Evolutionary conservation across 192 early-diverging fungal species (phyloP), one percentile per base, ranked within the genome.

Genomic region (Allomyces javanicus): DNA sequence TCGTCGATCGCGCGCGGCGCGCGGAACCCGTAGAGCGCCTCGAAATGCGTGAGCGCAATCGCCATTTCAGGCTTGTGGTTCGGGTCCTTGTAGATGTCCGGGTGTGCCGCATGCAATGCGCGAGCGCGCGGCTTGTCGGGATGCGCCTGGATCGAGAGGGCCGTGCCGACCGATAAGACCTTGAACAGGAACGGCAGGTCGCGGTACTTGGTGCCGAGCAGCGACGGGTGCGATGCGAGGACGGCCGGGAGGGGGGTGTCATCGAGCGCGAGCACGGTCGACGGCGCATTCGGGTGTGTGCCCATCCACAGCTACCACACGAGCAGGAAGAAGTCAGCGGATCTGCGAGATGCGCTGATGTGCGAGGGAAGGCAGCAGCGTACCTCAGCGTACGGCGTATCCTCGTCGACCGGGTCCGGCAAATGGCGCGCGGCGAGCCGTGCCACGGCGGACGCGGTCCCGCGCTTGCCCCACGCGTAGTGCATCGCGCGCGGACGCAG

Each of bases 1-100:
- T 40, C 64, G 2, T 70, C 71, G 66, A 99, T 94, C 71, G 94
- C 86, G 22, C 79, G 65, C 63, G 95, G 76, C 1, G 90, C 87
- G 40, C 87, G 77, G 80, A 99, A 99, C 25, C 89, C 91, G 74
- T 91, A 95, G 62, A 99, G 81, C 3, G 90, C 92, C 71, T 94
- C 89, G 73, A 99, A 99, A 19, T 86, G 85, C 14, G 96, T 96
- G 44, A 99, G 74, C 10, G 92, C 96, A 65, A 99, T 78, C 7
- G 96, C 92, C 91, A 99, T 96, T 71, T 99, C 93, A 3, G 94
- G 93, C 81, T 96, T 92, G 71, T 94, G 87, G 75, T 95, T 93
- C 7, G 75, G 75, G 71, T 93, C 92, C 82, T 94, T 95, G 82
- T 99, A 99, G 12, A 89, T 68, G 12, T 85, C 69, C n/a, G 96